Conservation (phyloP, 139 green algal genomes). For the Closterium sp. region DNA sequence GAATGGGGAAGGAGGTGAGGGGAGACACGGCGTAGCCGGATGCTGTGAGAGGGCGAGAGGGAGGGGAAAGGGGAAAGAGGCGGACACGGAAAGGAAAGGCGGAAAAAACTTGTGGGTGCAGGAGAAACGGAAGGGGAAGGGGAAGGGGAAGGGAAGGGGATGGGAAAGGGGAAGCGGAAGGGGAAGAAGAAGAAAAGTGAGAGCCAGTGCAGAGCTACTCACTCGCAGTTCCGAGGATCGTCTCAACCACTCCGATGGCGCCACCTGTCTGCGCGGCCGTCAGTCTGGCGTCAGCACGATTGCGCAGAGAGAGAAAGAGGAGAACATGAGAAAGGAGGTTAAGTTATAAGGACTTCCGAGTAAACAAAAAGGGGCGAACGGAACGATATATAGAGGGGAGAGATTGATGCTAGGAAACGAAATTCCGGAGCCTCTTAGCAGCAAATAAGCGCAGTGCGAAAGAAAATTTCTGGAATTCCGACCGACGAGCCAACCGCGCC, state of each 20-base stretch:
- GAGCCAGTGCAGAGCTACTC: background rate
- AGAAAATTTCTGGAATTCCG: too few relatives aligned
- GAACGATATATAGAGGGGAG: too few relatives aligned
- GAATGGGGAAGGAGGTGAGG: background rate
- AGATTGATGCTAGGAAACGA: too few relatives aligned
- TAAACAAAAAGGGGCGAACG: too few relatives aligned
- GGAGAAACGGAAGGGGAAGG: background rate
- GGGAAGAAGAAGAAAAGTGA: background rate
- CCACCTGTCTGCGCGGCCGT: background rate
- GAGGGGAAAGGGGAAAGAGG: too few relatives aligned
- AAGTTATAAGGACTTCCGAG: background rate
- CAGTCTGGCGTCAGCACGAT: background rate
- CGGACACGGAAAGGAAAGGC: background rate
- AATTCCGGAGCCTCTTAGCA: too few relatives aligned
- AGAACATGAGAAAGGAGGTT: background rate
- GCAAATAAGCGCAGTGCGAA: too few relatives aligned
- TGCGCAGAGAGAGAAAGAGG: background rate
- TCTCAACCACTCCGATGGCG: slow-evolving; percentile 17
- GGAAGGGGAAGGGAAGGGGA: background rate
- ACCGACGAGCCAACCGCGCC: too few relatives aligned
- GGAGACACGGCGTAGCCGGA: background rate
- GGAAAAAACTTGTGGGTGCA: too few relatives aligned
- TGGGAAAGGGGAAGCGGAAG: background rate
- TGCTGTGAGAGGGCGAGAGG: too few relatives aligned
- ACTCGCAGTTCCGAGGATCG: slow-evolving; percentile 13